Evolutionary conservation across 345 rosid genomes (phyloP).

Genomic region (Citrus australasica): DNA sequence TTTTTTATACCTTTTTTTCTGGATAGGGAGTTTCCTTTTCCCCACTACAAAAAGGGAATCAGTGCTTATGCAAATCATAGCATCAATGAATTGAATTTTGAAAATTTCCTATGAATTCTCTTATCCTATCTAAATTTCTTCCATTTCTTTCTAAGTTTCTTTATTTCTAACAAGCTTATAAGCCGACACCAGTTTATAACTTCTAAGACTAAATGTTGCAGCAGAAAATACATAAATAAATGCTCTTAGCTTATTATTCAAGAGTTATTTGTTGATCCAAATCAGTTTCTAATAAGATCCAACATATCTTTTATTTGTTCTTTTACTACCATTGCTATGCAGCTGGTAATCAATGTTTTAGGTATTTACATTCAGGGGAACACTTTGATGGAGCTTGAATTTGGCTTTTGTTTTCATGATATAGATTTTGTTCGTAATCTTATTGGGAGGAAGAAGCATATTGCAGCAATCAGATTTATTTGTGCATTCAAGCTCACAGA

Average conservation of each 20-base stretch:
- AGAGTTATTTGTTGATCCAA: background rate
- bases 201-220: background rate
- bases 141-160: too few relatives aligned
- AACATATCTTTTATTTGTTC: background rate
- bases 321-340: background rate
- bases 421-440: slow-evolving; percentile 35
- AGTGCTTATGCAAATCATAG: too few relatives aligned
- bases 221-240: background rate
- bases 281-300: background rate
- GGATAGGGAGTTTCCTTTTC: too few relatives aligned
- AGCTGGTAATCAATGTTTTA: background rate
- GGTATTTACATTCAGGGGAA: background rate
- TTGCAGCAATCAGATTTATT: slow-evolving; percentile 30
- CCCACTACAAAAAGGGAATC: too few relatives aligned
- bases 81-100: too few relatives aligned
- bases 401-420: background rate
- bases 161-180: too few relatives aligned
- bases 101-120: too few relatives aligned
- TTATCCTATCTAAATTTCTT: too few relatives aligned
- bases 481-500: slow-evolving; percentile 29
- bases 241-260: background rate
- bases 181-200: too few relatives aligned
- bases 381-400: background rate
- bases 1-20: too few relatives aligned
- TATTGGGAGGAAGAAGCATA: slow-evolving; percentile 16